phyloP scores from a whole-genome alignment of 768 basidiomycete species.

The Leccinellum albellum region DNA sequence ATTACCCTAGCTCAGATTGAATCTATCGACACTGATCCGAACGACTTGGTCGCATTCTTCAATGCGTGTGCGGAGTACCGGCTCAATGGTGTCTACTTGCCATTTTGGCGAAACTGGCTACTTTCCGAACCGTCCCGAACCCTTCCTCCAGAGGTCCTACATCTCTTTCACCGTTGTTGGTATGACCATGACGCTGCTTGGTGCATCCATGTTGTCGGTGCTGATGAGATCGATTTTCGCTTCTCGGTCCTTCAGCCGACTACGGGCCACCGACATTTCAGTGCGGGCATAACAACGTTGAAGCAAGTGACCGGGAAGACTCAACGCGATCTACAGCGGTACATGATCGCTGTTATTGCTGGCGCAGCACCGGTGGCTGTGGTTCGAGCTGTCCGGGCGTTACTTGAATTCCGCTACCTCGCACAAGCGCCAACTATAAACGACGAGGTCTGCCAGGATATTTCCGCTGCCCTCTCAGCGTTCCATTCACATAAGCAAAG shows the following conservation, averaged over 20 bases:
- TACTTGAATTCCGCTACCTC: too few species aligned
- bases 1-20: background rate
- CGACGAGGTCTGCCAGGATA: too few species aligned
- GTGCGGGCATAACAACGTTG: background rate
- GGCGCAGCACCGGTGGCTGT: background rate
- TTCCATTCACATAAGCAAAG: background rate
- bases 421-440: too few species aligned
- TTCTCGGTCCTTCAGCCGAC: background rate
- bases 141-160: background rate
- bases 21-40: background rate
- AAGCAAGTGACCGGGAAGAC: background rate
- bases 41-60: background rate
- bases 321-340: background rate
- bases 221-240: background rate
- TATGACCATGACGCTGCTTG: background rate
- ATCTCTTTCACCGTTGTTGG: background rate
- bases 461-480: too few species aligned
- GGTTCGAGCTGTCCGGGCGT: too few species aligned
- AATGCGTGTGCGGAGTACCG: background rate
- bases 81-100: background rate
- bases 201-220: background rate
- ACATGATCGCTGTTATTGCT: background rate
- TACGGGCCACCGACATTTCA: background rate
- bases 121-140: background rate
- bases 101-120: background rate